Conservation (phyloP, 495 filamentous ascomycete genomes). For the Penicillium lagena region DNA sequence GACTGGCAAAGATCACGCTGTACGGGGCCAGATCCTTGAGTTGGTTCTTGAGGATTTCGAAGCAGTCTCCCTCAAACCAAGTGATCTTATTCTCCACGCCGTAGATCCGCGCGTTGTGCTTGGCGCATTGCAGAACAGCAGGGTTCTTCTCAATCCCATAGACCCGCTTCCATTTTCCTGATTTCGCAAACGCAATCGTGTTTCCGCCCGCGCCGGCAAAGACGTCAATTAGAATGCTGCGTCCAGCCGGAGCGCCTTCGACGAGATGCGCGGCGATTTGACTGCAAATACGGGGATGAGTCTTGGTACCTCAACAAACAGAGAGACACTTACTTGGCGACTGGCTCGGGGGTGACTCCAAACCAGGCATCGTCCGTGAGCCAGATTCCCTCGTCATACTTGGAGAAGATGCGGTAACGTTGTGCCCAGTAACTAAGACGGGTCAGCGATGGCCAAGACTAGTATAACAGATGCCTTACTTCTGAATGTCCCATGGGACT, state of each 20-base stretch:
- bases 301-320: no score
- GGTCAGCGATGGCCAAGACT: slow-evolving; percentile 8
- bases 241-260: slow-evolving; percentile 40
- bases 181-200: slow-evolving; percentile 84
- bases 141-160: slow-evolving; percentile 84
- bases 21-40: slow-evolving; percentile 42
- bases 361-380: slow-evolving; percentile 94
- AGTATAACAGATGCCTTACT: slow-evolving; percentile 36
- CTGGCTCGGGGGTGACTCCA: slow-evolving; percentile 86
- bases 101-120: slow-evolving; percentile 87
- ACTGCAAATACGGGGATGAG: slow-evolving; percentile 27
- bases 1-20: slow-evolving; percentile 78
- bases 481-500: slow-evolving; percentile 71
- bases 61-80: slow-evolving; percentile 80
- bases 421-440: slow-evolving; percentile 75
- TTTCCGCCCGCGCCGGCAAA: slow-evolving; percentile 94
- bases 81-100: slow-evolving; percentile 73
- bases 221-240: slow-evolving; percentile 66
- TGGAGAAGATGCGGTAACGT: slow-evolving; percentile 74
- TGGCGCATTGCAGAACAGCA: slow-evolving; percentile 72
- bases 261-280: slow-evolving; percentile 73
- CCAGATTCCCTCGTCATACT: slow-evolving; percentile 77
- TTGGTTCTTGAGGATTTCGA: slow-evolving; percentile 50
- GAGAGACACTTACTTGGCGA: slow-evolving; percentile 59
- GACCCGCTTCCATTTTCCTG: slow-evolving; percentile 67